These are phyloP conservation scores for Diaporthe sp. DNA, from an alignment of 2,329 filamentous ascomycete genomes.

Conservation along the genomic window DNA sequence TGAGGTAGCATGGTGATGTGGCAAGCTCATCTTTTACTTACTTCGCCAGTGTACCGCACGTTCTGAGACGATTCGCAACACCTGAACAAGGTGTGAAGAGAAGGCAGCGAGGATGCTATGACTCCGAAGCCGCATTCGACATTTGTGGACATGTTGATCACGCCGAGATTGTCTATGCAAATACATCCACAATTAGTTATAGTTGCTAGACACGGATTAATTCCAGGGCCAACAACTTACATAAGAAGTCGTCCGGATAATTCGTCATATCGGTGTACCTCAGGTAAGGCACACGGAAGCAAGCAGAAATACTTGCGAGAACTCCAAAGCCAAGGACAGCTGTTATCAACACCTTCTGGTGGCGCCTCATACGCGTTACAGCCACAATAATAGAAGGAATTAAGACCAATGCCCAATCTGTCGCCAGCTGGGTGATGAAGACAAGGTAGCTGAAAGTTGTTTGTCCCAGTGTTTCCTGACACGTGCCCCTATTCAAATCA, in stretches of 20 bases:
- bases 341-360: not conserved
- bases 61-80: not conserved
- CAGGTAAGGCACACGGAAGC: not conserved
- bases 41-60: not conserved
- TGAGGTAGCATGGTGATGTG: not conserved
- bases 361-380: not conserved
- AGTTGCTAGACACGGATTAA: too few species aligned
- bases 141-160: not conserved
- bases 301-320: not conserved
- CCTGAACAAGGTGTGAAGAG: not conserved
- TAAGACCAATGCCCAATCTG: not conserved
- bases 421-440: not conserved
- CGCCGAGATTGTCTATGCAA: not conserved
- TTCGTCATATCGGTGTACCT: not conserved
- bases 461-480: slow-evolving; percentile 2
- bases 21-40: not conserved
- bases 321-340: not conserved
- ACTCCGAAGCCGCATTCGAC: slow-evolving; percentile 10
- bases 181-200: not conserved
- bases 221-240: not conserved
- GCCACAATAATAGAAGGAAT: not conserved
- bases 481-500: not conserved
- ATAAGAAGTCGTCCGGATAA: not conserved
- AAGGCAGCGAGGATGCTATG: not conserved
- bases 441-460: not conserved